A percentile compares a stretch with the other conserved stretches of the same genome.
phyloP scores from a whole-genome alignment of 768 basidiomycete species.

The Pisolithus albus region DNA sequence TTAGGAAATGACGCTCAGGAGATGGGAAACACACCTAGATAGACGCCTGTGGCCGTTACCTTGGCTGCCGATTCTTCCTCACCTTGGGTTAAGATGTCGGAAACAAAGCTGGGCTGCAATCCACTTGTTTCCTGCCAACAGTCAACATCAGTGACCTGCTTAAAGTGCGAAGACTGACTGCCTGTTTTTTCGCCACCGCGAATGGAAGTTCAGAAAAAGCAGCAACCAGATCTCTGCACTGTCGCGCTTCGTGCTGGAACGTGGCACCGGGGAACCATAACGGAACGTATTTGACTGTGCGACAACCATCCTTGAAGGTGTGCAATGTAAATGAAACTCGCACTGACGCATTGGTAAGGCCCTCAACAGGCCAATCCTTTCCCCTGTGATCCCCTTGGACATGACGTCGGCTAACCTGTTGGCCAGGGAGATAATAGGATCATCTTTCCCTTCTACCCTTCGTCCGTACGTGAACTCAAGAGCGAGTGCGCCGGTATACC shows the following conservation, averaged over 20 bases:
- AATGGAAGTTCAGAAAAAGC: slow-evolving; percentile 2
- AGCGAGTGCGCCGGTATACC: neutral
- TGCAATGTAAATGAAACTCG: neutral
- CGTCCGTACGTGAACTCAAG: slow-evolving; percentile 6
- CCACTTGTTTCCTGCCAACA: neutral
- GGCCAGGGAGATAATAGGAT: slow-evolving; percentile 4
- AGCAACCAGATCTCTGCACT: neutral
- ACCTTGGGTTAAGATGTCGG: neutral
- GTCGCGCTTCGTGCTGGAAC: slow-evolving; percentile 1
- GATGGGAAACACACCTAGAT: neutral
- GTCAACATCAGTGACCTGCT: neutral
- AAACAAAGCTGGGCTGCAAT: neutral
- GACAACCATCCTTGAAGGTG: neutral
- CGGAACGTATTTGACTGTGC: slow-evolving; percentile 5
- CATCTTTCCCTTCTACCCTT: neutral
- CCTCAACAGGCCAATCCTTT: neutral
- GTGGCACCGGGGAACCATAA: slow-evolving; percentile 9
- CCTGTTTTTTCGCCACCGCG: slow-evolving; percentile 1
- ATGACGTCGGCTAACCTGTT: neutral
- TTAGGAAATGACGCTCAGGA: neutral
- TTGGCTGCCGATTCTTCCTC: neutral
- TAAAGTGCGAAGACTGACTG: neutral
- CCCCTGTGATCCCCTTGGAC: neutral
- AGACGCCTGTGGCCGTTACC: neutral
- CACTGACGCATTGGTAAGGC: slow-evolving; percentile 9